These are phyloP conservation scores for Nicotiana otophora DNA, from an alignment of 257 asterid genomes.

Conservation along the genomic window DNA sequence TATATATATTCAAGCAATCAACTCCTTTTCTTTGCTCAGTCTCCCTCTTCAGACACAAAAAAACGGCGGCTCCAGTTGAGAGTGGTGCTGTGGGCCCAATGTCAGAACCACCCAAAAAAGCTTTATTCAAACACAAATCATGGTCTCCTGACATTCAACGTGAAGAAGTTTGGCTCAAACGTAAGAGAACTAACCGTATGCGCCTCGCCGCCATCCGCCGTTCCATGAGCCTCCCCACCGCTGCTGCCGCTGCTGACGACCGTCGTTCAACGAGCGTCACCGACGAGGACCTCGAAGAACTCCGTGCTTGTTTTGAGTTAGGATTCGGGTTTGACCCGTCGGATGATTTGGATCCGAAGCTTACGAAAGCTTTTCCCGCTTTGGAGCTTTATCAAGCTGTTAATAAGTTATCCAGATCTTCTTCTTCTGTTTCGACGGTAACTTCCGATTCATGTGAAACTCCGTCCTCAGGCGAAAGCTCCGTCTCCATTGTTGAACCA, in stretches of 20 bases:
- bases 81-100: slow-evolving; percentile 1
- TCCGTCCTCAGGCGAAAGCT: slow-evolving; percentile 18
- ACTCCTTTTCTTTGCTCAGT: background rate
- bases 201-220: slow-evolving; percentile 29
- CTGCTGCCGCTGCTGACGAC: slow-evolving; percentile 46
- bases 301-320: slow-evolving; percentile 60
- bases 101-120: slow-evolving; percentile 3
- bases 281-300: slow-evolving; percentile 64
- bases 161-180: slow-evolving; percentile 53
- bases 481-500: slow-evolving; percentile 34
- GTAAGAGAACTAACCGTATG: slow-evolving; percentile 23
- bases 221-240: slow-evolving; percentile 31
- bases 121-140: slow-evolving; percentile 49
- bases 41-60: background rate
- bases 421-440: slow-evolving; percentile 36
- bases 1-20: background rate
- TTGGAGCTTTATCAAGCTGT: slow-evolving; percentile 55
- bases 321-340: slow-evolving; percentile 67
- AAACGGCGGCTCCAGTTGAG: background rate
- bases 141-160: slow-evolving; percentile 59
- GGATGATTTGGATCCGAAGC: slow-evolving; percentile 53
- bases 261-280: slow-evolving; percentile 28
- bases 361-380: slow-evolving; percentile 57
- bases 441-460: slow-evolving; percentile 27
- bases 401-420: slow-evolving; percentile 39